These are phyloP conservation scores for Candida multigemmis DNA, from an alignment of 805 yeast genomes.

Conservation along the genomic window DNA sequence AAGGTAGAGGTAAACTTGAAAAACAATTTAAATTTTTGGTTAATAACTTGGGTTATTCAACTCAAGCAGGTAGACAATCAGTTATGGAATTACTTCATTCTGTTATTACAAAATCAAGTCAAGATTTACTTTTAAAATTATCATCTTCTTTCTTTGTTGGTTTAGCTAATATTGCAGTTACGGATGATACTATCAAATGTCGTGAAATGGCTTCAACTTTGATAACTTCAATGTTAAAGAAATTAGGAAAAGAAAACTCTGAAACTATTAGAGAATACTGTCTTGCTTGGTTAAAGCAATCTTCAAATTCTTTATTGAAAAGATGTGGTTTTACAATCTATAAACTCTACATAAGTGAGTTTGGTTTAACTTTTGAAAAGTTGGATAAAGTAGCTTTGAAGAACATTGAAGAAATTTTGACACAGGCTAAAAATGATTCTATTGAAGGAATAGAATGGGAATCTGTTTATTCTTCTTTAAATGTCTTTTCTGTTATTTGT, in stretches of 20 bases:
- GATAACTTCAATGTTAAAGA: constrained; percentile 44
- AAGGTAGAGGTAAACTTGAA: constrained; percentile 76
- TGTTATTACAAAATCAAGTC: constrained; percentile 57
- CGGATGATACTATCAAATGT: constrained; percentile 72
- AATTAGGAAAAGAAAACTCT: constrained; percentile 28
- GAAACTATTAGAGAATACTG: constrained; percentile 32
- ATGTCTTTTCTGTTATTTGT: constrained; percentile 36
- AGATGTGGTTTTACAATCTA: constrained; percentile 72
- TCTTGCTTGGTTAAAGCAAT: constrained; percentile 56
- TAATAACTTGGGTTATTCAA: constrained; percentile 73
- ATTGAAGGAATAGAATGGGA: constrained; percentile 61
- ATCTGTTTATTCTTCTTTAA: constrained; percentile 57
- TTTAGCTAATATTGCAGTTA: constrained; percentile 63
- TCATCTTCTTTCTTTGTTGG: constrained; percentile 78
- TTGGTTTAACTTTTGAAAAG: constrained; percentile 27
- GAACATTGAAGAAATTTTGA: constrained; percentile 14
- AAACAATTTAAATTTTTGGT: constrained; percentile 77
- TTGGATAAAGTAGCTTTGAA: constrained; percentile 31
- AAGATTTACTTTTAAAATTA: constrained; percentile 48
- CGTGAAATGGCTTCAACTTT: constrained; percentile 74
- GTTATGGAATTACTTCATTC: constrained; percentile 80
- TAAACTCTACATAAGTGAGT: constrained; percentile 46
- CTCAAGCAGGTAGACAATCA: constrained; percentile 80
- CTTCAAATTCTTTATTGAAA: constrained; percentile 40
- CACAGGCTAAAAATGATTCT: constrained; percentile 21